These are phyloP conservation scores for Mucor racemosus DNA, from an alignment of 371 early-diverging fungal genomes.

Conservation along the genomic window DNA sequence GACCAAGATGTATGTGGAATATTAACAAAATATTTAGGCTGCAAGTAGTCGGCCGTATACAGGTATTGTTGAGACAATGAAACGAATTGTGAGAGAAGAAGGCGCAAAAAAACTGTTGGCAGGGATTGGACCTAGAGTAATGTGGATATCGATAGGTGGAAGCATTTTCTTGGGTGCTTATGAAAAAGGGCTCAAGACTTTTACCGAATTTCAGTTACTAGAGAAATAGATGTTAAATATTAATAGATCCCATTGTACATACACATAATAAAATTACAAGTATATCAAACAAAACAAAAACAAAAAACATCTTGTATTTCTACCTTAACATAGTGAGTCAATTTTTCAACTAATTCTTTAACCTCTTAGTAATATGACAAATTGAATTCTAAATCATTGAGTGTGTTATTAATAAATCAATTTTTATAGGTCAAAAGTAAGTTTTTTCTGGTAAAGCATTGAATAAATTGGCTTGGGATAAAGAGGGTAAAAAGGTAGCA, in stretches of 20 bases:
- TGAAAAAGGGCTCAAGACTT: slow-evolving; percentile 73
- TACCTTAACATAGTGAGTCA: no score
- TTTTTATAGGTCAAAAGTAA: no score
- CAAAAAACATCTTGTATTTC: no score
- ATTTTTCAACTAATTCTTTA: no score
- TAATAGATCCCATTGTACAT: slow-evolving; percentile 1
- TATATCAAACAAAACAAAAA: no score
- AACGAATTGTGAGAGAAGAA: slow-evolving; percentile 80
- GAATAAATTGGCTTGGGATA: no score
- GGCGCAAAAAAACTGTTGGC: slow-evolving; percentile 75
- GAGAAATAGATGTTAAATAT: slow-evolving; percentile 19
- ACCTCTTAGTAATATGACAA: no score
- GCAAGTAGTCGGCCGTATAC: slow-evolving; percentile 50
- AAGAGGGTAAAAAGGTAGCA: no score
- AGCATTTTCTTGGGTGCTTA: slow-evolving; percentile 94
- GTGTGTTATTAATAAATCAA: no score
- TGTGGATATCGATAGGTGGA: slow-evolving; percentile 96
- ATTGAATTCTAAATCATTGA: no score
- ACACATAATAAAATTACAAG: no score
- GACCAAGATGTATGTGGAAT: not conserved
- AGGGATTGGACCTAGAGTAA: slow-evolving; percentile 90
- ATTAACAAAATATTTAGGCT: not conserved
- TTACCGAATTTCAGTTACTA: slow-evolving; percentile 40
- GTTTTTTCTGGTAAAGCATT: no score
- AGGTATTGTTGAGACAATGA: slow-evolving; percentile 71